Evolutionary conservation across 139 green algal species (phyloP).

Genomic region (Diplosphaera chodatii): DNA sequence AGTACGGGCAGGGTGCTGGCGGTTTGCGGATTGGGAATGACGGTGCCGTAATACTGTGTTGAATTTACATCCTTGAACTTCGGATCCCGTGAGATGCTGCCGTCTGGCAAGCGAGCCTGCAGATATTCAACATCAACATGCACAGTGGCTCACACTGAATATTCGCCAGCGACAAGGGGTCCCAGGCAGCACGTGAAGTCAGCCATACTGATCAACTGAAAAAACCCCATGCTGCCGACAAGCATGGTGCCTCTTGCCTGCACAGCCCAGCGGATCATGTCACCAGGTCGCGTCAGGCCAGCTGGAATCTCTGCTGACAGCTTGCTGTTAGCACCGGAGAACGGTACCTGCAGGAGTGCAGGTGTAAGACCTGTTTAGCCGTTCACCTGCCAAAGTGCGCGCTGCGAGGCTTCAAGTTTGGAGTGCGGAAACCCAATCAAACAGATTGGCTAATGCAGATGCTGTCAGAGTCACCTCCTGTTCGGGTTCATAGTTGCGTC

Average conservation of each 20-base stretch:
- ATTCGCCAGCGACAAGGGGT: too few relatives aligned
- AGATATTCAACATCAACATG: not conserved
- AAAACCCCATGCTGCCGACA: not conserved
- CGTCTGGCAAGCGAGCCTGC: not conserved
- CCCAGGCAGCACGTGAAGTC: too few relatives aligned
- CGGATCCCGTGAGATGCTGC: conserved; percentile 8
- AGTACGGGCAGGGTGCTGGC: conserved; percentile 25
- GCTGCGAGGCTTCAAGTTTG: not conserved
- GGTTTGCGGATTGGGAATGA: conserved; percentile 18
- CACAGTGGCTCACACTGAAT: too few relatives aligned
- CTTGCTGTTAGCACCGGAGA: not conserved
- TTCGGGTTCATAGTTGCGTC: conserved; percentile 17
- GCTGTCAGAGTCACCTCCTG: conserved; percentile 4
- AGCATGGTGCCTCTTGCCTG: conserved; percentile 2
- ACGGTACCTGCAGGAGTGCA: not conserved
- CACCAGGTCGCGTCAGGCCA: conserved; percentile 18
- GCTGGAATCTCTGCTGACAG: conserved; percentile 25
- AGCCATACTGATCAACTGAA: too few relatives aligned
- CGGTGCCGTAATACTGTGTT: conserved; percentile 28
- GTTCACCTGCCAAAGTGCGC: too few relatives aligned
- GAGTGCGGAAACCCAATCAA: too few relatives aligned
- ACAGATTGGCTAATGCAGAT: too few relatives aligned
- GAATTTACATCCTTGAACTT: not conserved
- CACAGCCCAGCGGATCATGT: conserved; percentile 40
- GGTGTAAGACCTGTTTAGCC: not conserved